Conservation (phyloP, 331 rosid species). For the Malus hybrid region DNA sequence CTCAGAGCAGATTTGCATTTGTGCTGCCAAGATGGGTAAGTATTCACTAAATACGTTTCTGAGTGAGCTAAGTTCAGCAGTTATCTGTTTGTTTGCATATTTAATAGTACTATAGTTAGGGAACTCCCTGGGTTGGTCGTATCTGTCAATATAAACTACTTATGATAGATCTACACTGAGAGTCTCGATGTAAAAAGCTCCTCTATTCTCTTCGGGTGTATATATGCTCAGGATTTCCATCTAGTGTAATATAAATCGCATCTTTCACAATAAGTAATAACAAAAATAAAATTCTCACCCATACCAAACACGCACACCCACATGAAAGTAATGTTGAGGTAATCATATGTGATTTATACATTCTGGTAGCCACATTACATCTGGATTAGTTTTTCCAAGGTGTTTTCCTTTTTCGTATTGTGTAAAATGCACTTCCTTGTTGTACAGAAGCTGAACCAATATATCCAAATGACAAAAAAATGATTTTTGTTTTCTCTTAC, state of each 20-base stretch:
- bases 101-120: background rate
- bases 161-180: background rate
- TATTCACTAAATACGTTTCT: background rate
- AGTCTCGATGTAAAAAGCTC: no score
- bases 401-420: background rate
- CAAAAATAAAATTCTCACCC: background rate
- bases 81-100: background rate
- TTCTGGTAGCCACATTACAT: background rate
- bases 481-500: background rate
- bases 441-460: background rate
- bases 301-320: background rate
- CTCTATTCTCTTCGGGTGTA: background rate
- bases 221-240: background rate
- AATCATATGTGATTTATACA: background rate
- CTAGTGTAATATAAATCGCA: background rate
- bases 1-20: slow-evolving; percentile 89
- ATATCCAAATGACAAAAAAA: background rate
- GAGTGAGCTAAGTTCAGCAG: background rate
- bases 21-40: slow-evolving; percentile 99
- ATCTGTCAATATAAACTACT: background rate
- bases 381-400: background rate
- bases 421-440: background rate
- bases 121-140: background rate
- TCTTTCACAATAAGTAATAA: no score
- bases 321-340: background rate